Base-by-base conservation (phyloP, 1,284 basidiomycete species). In the Sporisorium iseilematis-ciliati region DNA sequence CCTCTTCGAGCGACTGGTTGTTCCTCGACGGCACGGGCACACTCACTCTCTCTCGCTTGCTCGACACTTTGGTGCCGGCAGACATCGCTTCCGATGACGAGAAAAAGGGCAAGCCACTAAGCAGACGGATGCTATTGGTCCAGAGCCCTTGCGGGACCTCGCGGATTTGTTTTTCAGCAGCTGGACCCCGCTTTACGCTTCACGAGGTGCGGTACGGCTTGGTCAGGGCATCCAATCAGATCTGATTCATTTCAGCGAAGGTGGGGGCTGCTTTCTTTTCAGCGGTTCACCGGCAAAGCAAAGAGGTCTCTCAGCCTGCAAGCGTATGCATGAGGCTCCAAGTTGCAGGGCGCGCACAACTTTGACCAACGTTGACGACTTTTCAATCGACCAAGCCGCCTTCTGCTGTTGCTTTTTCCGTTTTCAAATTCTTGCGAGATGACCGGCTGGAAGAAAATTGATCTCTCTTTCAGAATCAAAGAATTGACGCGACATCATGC, bases 191-290 rank as follows among this genome's bases (percentile, higher is more conserved):
- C 58, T 43, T 45, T 43, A n/a, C 45, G 11, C 18, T 33, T 11
- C 12, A 20, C 26, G 23, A 33, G 40, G 35, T 33, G 33, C 43
- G 29, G 31, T 53, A 48, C 46, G n/a, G 48, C 48, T 51, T 40
- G 26, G 21, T 21, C 46, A 40, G 7, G 35, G 29, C 29, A 51
- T 62, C 68, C 68, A 71, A 71, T 71, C 68, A 71, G 68, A 71
- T 71, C 55, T 45, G n/a, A 58, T 65, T 58, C 68, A 70, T 71
- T 71, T 61, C 57, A 23, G 4, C 25, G 35, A 38, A 41, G 14
- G 31, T 6, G 31, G 43, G 23, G 29, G 18, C 18, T 33, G 33
- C 23, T 10, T 11, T 38, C 12, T 23, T 48, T 23, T 26, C 45
- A 48, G 45, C 45, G 20, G 12, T 31, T 43, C 25, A 23, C 42